These are phyloP conservation scores for Lentinula raphanica DNA, from an alignment of 768 basidiomycete species.

Conservation along the genomic window DNA sequence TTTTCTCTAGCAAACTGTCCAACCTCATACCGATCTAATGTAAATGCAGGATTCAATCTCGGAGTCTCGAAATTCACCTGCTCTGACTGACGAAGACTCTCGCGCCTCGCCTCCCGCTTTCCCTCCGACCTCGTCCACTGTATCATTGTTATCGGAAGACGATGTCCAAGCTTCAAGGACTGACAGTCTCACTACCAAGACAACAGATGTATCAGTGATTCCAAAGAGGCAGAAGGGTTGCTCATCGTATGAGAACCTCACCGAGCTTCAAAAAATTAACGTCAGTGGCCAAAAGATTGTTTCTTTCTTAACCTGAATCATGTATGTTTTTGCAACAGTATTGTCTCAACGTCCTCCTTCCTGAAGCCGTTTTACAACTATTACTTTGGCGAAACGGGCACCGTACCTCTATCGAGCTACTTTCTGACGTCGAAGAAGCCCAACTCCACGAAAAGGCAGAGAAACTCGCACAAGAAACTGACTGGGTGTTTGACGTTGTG, in stretches of 20 bases:
- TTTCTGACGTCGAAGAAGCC: conserved; percentile 50
- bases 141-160: conserved; percentile 1
- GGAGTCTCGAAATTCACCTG: conserved; percentile 5
- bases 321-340: conserved; percentile 41
- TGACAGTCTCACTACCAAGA: too few species aligned
- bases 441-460: conserved; percentile 45
- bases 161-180: not conserved
- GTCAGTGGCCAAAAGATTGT: conserved; percentile 25
- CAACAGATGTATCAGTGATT: not conserved
- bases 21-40: not conserved
- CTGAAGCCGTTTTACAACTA: conserved; percentile 67
- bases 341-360: conserved; percentile 65
- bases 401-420: conserved; percentile 45
- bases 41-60: not conserved
- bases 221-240: conserved; percentile 29
- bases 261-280: conserved; percentile 45
- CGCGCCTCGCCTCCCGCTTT: conserved; percentile 3
- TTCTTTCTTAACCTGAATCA: not conserved
- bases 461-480: conserved; percentile 44
- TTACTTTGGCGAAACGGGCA: conserved; percentile 66
- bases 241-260: conserved; percentile 38
- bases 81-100: not conserved
- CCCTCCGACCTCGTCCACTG: conserved; percentile 10
- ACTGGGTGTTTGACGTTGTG: conserved; percentile 67
- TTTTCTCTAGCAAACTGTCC: not conserved